A percentile compares a stretch with the other conserved stretches of the same genome.
These are phyloP conservation scores for Penicillium malachiteum DNA, from an alignment of 495 filamentous ascomycete species.

Conservation along the genomic window DNA sequence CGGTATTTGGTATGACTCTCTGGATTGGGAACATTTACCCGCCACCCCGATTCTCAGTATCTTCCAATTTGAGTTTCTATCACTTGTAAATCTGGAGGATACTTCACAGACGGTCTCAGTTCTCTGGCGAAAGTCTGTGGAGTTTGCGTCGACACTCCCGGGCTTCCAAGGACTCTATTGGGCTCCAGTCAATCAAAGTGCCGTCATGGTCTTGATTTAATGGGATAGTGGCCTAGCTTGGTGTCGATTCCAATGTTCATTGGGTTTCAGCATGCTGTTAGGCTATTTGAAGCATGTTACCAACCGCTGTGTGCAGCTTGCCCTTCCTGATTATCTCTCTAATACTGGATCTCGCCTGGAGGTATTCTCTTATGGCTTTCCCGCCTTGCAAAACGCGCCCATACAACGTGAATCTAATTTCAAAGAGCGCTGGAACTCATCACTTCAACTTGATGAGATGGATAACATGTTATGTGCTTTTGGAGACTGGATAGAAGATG, in stretches of 20 bases:
- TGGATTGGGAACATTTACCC: not conserved
- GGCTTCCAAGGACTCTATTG: slow-evolving; percentile 2
- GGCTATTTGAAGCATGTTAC: not conserved
- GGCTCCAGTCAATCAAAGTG: not conserved
- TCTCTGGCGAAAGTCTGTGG: not conserved
- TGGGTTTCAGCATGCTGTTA: slow-evolving; percentile 1
- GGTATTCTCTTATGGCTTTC: not conserved
- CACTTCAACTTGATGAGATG: not conserved
- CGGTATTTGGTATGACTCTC: not conserved
- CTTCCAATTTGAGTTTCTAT: not conserved
- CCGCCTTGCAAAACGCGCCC: not conserved
- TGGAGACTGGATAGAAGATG: not conserved
- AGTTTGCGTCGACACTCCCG: not conserved
- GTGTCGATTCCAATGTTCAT: not conserved
- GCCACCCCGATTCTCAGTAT: not conserved
- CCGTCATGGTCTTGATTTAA: not conserved
- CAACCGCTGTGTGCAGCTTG: not conserved
- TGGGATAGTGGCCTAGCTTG: not conserved
- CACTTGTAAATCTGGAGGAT: not conserved
- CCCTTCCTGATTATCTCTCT: not conserved
- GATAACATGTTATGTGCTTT: not conserved
- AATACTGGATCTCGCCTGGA: not conserved
- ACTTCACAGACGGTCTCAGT: not conserved
- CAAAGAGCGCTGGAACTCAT: not conserved
- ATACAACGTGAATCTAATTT: not conserved